These are phyloP conservation scores for Spergularia bocconei DNA, from an alignment of 148 eudicot genomes.

Conservation along the genomic window DNA sequence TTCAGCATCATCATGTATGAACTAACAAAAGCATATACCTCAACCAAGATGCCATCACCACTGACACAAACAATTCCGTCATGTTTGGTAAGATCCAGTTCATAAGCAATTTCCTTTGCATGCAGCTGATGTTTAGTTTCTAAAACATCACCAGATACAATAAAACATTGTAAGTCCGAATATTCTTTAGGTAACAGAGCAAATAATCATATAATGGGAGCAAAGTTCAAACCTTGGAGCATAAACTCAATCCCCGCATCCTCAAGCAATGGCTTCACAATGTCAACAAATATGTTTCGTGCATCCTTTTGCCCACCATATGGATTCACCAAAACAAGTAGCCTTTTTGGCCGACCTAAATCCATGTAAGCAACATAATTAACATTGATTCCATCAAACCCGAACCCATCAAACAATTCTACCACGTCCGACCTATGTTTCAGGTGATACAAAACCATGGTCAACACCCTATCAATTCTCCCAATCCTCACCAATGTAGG, in stretches of 20 bases:
- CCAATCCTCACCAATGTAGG: neutral
- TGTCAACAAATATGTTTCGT: slow-evolving; percentile 46
- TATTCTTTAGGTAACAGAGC: neutral
- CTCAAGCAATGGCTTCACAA: slow-evolving; percentile 72
- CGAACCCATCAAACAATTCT: neutral
- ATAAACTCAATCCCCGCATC: slow-evolving; percentile 71
- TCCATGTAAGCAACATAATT: slow-evolving; percentile 8
- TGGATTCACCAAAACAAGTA: slow-evolving; percentile 77
- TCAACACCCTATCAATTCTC: neutral
- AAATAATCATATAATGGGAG: neutral
- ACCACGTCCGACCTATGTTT: neutral
- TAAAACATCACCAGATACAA: slow-evolving; percentile 30
- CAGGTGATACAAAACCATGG: neutral
- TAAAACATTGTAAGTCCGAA: neutral
- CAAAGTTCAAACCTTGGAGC: slow-evolving; percentile 49
- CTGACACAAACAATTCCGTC: slow-evolving; percentile 94
- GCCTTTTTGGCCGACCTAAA: slow-evolving; percentile 77
- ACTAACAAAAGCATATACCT: slow-evolving; percentile 50
- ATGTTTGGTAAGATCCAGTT: slow-evolving; percentile 65
- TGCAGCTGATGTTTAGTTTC: slow-evolving; percentile 80
- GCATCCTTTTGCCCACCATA: slow-evolving; percentile 83
- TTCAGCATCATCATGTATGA: neutral
- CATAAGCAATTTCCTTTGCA: slow-evolving; percentile 70
- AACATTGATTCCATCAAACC: slow-evolving; percentile 2
- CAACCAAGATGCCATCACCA: slow-evolving; percentile 90